A percentile compares a stretch with the other conserved stretches of the same genome.
Conservation (phyloP, 2,329 filamentous ascomycete species). For the Colletotrichum tropicicola region DNA sequence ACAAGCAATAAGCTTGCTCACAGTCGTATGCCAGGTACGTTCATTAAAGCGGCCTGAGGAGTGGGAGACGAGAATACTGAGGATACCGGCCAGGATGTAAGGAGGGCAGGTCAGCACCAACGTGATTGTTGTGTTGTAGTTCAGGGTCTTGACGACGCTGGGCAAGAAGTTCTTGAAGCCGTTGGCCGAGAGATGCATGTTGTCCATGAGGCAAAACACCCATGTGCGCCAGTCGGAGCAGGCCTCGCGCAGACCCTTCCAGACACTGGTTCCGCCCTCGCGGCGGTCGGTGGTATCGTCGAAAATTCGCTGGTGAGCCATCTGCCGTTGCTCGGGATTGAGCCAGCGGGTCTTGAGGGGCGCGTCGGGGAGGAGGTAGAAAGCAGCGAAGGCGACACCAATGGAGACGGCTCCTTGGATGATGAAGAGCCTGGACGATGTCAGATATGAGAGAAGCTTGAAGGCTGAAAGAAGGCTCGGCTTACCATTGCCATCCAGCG, state of each 20-base stretch:
- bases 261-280: constrained; percentile 46
- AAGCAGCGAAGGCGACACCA: constrained; percentile 41
- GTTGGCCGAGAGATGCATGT: constrained; percentile 58
- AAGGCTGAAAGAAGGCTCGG: too few species aligned
- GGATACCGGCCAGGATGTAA: constrained; percentile 48
- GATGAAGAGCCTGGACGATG: constrained; percentile 44
- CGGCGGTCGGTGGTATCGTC: constrained; percentile 42
- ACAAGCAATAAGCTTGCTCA: constrained; percentile 49
- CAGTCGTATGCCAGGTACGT: constrained; percentile 56
- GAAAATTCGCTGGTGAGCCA: constrained; percentile 45
- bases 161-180: constrained; percentile 48
- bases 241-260: constrained; percentile 53
- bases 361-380: constrained; percentile 44
- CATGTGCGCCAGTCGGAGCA: constrained; percentile 55
- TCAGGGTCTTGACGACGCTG: constrained; percentile 50
- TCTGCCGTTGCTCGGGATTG: constrained; percentile 49
- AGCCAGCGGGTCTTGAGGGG: constrained; percentile 46
- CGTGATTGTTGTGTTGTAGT: constrained; percentile 52
- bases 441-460: neutral
- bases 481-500: constrained; percentile 50
- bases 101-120: constrained; percentile 57
- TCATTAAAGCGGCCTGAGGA: constrained; percentile 56
- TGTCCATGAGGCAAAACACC: constrained; percentile 59
- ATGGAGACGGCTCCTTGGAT: constrained; percentile 49
- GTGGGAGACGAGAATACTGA: constrained; percentile 46